Evolutionary conservation across 306 rosid species (phyloP), one percentile per base, ranked within the genome.

Genomic region (Cucumis melo): DNA sequence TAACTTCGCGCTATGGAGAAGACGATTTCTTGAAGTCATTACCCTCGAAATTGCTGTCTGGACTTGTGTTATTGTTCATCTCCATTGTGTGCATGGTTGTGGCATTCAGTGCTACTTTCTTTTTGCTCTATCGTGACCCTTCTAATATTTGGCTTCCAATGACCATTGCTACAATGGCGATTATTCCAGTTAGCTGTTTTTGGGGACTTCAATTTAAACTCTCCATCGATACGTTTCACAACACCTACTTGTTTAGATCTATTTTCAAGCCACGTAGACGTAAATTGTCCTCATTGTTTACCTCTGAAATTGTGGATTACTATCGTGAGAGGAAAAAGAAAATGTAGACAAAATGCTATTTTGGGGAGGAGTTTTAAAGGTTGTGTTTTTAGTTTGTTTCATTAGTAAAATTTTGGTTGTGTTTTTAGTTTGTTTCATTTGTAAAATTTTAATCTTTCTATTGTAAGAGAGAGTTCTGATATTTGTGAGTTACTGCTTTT

Each of bases 71-170:
- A 10, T 17, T 66, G 19, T 66, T 66, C 73, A 41, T 66, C 32
- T 66, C 73, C 27, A 66, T 66, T n/a, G 73, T 66, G 32, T 66
- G 73, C 32, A 66, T 66, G 73, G 54, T 66, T 41, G 23, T 66
- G 14, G 54, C 73, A 19, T 66, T 66, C 19, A n/a, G 54, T 66
- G 73, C 54, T 12, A 66, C 73, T 9, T 66, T 66, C 54, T 66
- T 39, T 41, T n/a, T 66, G 32, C 54, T 66, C 34, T 39, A 66
- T 13, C 6, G 42, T 41, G 2, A 42, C 36, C 36, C 36, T 19
- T 0, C 15, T 1, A 12, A 65, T 17, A 2, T 19, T 0, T 65
- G 73, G 73, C 5, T 65, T 38, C 73, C 73, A 1, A 2, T 16
- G 3, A 65, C 73, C 3, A 29, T 65, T 10, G 20, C 73, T 1